Evolutionary conservation across 75 land plant genomes (phyloP).

Genomic region (Selaginella moellendorffii): DNA sequence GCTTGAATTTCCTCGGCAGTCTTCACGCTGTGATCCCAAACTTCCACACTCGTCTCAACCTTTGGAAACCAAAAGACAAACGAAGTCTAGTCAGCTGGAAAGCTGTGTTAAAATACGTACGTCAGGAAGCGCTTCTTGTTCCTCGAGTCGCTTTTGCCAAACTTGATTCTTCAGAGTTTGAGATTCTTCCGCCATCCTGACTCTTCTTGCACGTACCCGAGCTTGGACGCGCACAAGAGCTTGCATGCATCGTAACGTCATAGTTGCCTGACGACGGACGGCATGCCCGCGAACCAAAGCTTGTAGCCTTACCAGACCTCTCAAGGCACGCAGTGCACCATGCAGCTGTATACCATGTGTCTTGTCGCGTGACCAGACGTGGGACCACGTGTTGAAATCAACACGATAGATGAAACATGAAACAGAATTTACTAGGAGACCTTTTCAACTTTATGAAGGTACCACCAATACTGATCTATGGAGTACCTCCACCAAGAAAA

Average conservation of each 20-base stretch:
- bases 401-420: too few relatives aligned
- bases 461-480: too few relatives aligned
- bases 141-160: conserved; percentile 5
- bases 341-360: too few relatives aligned
- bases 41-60: conserved; percentile 32
- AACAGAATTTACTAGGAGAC: too few relatives aligned
- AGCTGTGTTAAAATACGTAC: neutral
- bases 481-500: too few relatives aligned
- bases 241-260: conserved; percentile 9
- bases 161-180: neutral
- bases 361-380: too few relatives aligned
- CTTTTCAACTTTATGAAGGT: too few relatives aligned
- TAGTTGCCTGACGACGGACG: conserved; percentile 4
- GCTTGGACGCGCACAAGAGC: conserved; percentile 8
- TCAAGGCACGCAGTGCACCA: conserved; percentile 8
- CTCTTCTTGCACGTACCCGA: conserved; percentile 8
- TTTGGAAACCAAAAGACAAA: conserved; percentile 9
- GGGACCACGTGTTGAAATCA: too few relatives aligned
- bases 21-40: conserved; percentile 24
- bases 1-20: conserved; percentile 27
- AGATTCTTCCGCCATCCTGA: neutral
- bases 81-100: too few relatives aligned
- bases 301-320: conserved; percentile 5
- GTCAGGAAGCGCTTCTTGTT: neutral
- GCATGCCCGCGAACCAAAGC: conserved; percentile 4